These are phyloP conservation scores for Mycoemilia scoparia DNA, from an alignment of 192 early-diverging fungal species.

Conservation along the genomic window DNA sequence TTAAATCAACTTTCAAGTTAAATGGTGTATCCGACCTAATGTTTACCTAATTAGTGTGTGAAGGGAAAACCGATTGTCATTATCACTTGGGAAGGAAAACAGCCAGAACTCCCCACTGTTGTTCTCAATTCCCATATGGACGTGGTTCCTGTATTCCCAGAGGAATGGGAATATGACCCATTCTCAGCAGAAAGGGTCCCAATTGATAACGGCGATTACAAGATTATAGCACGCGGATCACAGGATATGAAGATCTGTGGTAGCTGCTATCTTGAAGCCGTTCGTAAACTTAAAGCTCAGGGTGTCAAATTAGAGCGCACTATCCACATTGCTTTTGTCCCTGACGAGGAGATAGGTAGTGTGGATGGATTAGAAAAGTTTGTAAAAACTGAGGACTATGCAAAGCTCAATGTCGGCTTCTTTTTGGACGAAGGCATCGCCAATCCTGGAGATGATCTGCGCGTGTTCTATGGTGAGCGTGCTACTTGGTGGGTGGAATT, in stretches of 20 bases:
- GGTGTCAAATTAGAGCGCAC: conserved; percentile 42
- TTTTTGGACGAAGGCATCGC: conserved; percentile 75
- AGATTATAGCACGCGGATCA: conserved; percentile 66
- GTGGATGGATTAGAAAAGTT: conserved; percentile 55
- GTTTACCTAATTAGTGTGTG: conserved; percentile 34
- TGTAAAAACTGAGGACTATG: conserved; percentile 47
- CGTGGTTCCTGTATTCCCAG: conserved; percentile 71
- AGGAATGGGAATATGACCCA: conserved; percentile 57
- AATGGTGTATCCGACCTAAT: no score
- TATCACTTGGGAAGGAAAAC: conserved; percentile 43
- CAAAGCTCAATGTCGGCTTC: conserved; percentile 56
- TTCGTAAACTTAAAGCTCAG: conserved; percentile 36
- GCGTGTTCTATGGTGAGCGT: conserved; percentile 74
- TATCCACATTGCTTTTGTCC: conserved; percentile 60
- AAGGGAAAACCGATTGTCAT: conserved; percentile 54
- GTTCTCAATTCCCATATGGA: conserved; percentile 78
- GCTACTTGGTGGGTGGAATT: conserved; percentile 70
- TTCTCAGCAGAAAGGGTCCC: conserved; percentile 44
- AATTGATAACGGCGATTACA: conserved; percentile 35
- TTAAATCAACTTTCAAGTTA: conserved; percentile 1
- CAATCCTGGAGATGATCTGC: conserved; percentile 38
- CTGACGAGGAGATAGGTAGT: conserved; percentile 78
- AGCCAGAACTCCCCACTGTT: conserved; percentile 36
- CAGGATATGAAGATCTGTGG: conserved; percentile 92
- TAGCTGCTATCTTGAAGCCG: conserved; percentile 61